Conservation (phyloP, 164 flowering plant genomes). For the Tetrastigma voinierianum region DNA sequence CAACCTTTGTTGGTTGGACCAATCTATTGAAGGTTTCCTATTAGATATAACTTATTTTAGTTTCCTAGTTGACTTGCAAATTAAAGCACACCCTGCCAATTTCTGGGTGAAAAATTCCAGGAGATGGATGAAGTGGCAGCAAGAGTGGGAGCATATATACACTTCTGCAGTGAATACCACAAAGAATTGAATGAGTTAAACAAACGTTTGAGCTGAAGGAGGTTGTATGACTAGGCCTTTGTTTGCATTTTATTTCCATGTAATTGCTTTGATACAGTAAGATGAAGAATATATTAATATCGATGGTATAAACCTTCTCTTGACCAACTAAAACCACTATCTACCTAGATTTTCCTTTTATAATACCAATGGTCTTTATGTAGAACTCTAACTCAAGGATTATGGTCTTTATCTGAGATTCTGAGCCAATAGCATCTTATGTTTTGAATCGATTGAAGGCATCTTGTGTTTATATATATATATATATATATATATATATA, state of each 20-base stretch:
- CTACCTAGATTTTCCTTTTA: too few relatives aligned
- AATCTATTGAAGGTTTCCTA: background rate
- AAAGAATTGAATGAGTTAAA: constrained; percentile 78
- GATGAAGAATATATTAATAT: too few relatives aligned
- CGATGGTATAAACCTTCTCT: too few relatives aligned
- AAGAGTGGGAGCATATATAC: constrained; percentile 90
- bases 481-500: too few relatives aligned
- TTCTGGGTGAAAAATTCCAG: constrained; percentile 44
- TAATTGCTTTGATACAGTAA: background rate
- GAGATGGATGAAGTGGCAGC: constrained; percentile 72
- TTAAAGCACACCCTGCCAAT: background rate
- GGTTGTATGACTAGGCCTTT: constrained; percentile 34
- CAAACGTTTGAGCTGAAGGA: constrained; percentile 82
- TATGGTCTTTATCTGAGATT: too few relatives aligned
- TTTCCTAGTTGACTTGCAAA: background rate
- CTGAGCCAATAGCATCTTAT: too few relatives aligned
- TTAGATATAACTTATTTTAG: background rate
- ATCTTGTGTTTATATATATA: too few relatives aligned
- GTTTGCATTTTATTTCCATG: background rate
- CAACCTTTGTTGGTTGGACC: background rate
- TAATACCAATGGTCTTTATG: too few relatives aligned
- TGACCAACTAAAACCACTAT: too few relatives aligned
- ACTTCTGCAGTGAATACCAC: constrained; percentile 56
- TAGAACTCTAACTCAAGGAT: too few relatives aligned
- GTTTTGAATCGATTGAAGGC: too few relatives aligned